phyloP scores from a whole-genome alignment of 2,329 filamentous ascomycete species.

The Dryadomyces sulphureus region DNA sequence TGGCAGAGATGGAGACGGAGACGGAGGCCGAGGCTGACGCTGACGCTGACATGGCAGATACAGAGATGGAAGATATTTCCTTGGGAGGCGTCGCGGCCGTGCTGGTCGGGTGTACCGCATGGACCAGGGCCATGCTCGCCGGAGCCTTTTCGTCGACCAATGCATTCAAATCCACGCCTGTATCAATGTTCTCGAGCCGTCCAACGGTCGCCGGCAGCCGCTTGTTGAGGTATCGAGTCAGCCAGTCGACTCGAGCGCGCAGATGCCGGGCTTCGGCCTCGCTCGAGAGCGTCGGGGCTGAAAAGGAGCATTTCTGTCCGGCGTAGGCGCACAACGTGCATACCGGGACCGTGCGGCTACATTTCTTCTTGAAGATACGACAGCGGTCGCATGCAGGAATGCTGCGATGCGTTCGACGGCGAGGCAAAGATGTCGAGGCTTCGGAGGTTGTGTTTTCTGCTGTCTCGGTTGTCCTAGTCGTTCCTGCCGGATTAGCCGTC shows the following conservation, averaged over 20 bases:
- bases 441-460: no score
- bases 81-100: neutral
- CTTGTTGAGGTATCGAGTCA: conserved; percentile 11
- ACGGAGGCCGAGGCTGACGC: no score
- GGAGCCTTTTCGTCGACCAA: neutral
- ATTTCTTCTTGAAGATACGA: conserved; percentile 24
- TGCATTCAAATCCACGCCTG: neutral
- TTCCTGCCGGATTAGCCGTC: no score
- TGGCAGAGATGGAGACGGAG: no score
- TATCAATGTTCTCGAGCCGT: neutral
- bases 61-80: no score
- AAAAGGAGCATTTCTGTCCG: conserved; percentile 22
- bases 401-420: neutral
- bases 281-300: conserved; percentile 4
- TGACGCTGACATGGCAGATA: no score
- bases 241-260: conserved; percentile 24
- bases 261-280: conserved; percentile 13
- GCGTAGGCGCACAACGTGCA: conserved; percentile 25
- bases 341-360: conserved; percentile 25
- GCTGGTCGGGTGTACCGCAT: no score
- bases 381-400: conserved; percentile 6
- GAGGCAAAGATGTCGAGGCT: no score
- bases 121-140: neutral
- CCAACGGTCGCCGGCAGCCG: neutral
- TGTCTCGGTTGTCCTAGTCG: no score